phyloP scores from a whole-genome alignment of 2,329 filamentous ascomycete genomes.

The Fusarium hainanense region DNA sequence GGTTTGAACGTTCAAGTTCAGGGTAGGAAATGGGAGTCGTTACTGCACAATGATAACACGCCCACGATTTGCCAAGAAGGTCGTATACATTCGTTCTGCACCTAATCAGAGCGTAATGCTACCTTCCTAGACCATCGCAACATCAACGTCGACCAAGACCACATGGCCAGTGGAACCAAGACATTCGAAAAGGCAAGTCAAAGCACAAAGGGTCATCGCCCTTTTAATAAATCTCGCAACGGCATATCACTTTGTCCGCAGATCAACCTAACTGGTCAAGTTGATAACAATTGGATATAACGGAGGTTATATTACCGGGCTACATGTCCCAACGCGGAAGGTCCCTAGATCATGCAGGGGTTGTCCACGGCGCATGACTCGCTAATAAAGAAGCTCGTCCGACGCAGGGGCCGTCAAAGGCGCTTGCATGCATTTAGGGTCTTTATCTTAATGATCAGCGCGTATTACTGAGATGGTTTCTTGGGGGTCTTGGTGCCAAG shows the following conservation, averaged over 20 bases:
- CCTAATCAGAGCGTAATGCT: not conserved
- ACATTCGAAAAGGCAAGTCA: slow-evolving; percentile 13
- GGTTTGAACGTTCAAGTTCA: not conserved
- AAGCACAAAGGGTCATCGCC: not conserved
- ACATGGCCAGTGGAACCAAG: slow-evolving; percentile 1
- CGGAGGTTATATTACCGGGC: slow-evolving; percentile 15
- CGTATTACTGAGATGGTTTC: not conserved
- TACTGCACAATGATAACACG: not conserved
- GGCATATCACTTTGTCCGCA: not conserved
- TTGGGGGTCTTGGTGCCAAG: not conserved
- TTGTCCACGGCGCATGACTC: slow-evolving; percentile 10
- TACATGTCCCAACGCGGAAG: slow-evolving; percentile 22
- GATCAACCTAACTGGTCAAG: not conserved
- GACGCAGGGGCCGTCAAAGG: slow-evolving; percentile 21
- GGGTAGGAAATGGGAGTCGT: not conserved
- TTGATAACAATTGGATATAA: slow-evolving; percentile 17
- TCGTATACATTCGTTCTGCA: not conserved
- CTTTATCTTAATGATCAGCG: slow-evolving; percentile 5
- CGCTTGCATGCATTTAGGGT: not conserved
- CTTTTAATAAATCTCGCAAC: slow-evolving; percentile 15
- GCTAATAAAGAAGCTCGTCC: slow-evolving; percentile 12
- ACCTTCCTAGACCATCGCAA: slow-evolving; percentile 3
- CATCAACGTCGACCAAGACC: not conserved
- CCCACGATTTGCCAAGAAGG: not conserved
- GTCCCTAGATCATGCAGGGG: slow-evolving; percentile 15